phyloP scores from a whole-genome alignment of 495 filamentous ascomycete species.

The Penicillium antarcticum region DNA sequence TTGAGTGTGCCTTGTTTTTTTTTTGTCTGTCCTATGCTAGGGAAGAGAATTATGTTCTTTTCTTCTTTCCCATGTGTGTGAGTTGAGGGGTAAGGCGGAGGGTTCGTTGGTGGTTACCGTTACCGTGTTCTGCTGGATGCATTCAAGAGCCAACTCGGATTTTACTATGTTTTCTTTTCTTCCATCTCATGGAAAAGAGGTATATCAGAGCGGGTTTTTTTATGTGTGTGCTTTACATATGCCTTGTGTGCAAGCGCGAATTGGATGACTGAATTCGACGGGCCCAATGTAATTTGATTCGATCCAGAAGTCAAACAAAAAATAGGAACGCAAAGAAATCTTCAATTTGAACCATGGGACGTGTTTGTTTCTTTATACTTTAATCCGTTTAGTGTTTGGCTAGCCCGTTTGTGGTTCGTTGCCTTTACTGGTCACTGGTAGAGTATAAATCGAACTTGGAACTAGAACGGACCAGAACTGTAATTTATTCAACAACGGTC shows the following conservation, averaged over 20 bases:
- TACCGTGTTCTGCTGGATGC: constrained; percentile 6
- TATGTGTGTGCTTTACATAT: constrained; percentile 22
- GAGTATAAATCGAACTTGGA: neutral
- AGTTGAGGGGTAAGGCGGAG: neutral
- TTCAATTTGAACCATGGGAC: constrained; percentile 9
- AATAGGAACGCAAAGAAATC: constrained; percentile 23
- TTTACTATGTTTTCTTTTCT: constrained; percentile 7
- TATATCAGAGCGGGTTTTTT: constrained; percentile 15
- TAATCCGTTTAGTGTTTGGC: neutral
- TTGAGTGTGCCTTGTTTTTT: constrained; percentile 9
- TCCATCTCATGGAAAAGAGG: constrained; percentile 1
- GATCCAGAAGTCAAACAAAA: constrained; percentile 32
- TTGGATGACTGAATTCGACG: constrained; percentile 31
- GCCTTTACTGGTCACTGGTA: neutral
- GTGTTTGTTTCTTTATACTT: constrained; percentile 2
- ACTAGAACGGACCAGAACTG: neutral
- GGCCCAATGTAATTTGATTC: constrained; percentile 37
- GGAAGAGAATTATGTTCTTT: constrained; percentile 7
- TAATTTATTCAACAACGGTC: neutral
- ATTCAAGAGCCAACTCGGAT: neutral
- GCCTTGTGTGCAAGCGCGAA: constrained; percentile 28
- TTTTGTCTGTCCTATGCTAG: constrained; percentile 8
- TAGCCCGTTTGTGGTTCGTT: too few species aligned
- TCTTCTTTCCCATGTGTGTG: constrained; percentile 12
- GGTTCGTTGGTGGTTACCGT: neutral